phyloP scores from a whole-genome alignment of 2,329 filamentous ascomycete genomes.

The Corynespora cassiicola region DNA sequence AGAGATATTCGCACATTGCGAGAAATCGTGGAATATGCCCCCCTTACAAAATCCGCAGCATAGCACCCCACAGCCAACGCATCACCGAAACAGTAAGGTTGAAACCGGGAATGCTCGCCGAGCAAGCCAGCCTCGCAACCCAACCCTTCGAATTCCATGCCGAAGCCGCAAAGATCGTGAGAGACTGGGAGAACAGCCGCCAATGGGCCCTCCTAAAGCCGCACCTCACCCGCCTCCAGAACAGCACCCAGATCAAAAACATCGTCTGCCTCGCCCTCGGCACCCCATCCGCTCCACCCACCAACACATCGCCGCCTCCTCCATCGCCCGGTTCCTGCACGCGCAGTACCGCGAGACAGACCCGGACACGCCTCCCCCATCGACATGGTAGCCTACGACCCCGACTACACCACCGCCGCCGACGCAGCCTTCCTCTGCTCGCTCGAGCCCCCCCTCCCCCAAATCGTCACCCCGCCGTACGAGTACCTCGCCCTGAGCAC shows the following conservation, averaged over 20 bases:
- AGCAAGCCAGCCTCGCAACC: no score
- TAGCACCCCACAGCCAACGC: no score
- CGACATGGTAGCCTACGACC: conserved; percentile 7
- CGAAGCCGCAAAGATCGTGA: no score
- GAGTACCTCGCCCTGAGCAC: conserved; percentile 12
- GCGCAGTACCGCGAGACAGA: not conserved
- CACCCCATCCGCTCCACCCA: not conserved
- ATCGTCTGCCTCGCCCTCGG: conserved; percentile 11
- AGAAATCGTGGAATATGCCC: no score
- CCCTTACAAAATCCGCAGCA: no score
- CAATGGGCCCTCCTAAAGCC: no score
- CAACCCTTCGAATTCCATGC: no score
- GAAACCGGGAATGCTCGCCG: no score
- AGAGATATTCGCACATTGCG: no score
- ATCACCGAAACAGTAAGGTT: no score
- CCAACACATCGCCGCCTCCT: conserved; percentile 6
- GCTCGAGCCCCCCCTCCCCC: conserved; percentile 6
- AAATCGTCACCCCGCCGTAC: conserved; percentile 11
- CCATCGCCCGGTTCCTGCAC: conserved; percentile 1
- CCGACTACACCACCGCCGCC: not conserved
- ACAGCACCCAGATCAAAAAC: conserved; percentile 13
- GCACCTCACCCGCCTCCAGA: no score
- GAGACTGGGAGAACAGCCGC: no score
- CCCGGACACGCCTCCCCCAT: not conserved
- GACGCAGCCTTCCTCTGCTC: conserved; percentile 1